Conservation (phyloP, 139 green algal genomes). For the Volvox reticuliferus region DNA sequence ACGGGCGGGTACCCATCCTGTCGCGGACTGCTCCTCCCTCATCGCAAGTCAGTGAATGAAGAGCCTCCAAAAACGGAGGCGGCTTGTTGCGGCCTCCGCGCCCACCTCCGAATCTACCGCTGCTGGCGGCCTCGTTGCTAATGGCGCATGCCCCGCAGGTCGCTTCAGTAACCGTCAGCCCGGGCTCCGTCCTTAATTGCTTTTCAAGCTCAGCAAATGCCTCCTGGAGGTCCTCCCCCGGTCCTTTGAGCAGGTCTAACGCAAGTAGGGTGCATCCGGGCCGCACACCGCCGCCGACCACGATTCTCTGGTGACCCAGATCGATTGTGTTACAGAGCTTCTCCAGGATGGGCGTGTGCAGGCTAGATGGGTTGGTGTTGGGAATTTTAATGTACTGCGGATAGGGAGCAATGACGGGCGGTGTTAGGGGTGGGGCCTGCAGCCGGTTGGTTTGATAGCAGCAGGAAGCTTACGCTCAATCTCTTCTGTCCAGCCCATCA, state of each 20-base stretch:
- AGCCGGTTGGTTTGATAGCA: too few relatives aligned
- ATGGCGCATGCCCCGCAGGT: neutral
- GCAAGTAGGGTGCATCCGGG: constrained; percentile 7
- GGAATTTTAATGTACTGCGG: constrained; percentile 35
- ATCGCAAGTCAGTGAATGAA: neutral
- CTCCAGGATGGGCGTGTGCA: neutral
- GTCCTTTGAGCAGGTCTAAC: neutral
- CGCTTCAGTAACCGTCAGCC: too few relatives aligned
- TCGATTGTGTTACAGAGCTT: constrained; percentile 1
- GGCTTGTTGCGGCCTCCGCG: too few relatives aligned
- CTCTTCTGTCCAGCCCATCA: too few relatives aligned
- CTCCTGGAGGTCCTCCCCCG: too few relatives aligned
- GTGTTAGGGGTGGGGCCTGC: neutral
- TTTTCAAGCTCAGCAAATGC: too few relatives aligned
- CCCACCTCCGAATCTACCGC: neutral
- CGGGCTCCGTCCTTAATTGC: too few relatives aligned
- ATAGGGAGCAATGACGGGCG: neutral
- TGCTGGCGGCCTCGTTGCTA: neutral
- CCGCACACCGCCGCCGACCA: constrained; percentile 21
- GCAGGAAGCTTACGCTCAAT: too few relatives aligned
- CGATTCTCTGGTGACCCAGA: constrained; percentile 20
- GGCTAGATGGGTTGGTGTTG: neutral
- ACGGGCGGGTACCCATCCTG: too few relatives aligned
- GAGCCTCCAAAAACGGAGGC: neutral
- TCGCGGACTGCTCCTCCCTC: neutral